Percentiles rank a stretch among this genome's conserved stretches.
These are phyloP conservation scores for Xylaria sp. DNA, from an alignment of 2,329 filamentous ascomycete genomes.

Conservation along the genomic window DNA sequence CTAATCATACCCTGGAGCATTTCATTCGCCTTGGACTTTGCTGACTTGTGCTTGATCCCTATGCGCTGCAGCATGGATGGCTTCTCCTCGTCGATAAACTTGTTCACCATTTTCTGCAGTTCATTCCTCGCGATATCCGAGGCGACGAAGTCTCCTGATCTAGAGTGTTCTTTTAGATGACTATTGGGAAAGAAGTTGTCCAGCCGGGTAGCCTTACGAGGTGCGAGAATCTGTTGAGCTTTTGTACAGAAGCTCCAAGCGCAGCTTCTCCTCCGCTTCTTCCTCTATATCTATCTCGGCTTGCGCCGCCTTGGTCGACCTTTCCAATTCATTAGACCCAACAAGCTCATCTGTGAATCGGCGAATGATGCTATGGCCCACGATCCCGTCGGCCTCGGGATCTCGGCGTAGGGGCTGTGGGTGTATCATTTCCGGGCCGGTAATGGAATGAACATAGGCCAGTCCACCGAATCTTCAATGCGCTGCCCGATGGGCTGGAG, in stretches of 20 bases:
- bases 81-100: conserved; percentile 14
- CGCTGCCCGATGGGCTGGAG: too few relatives aligned
- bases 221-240: not conserved
- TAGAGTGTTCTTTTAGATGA: too few relatives aligned
- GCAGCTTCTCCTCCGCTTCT: conserved; percentile 3
- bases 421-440: too few relatives aligned
- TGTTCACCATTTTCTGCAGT: conserved; percentile 9
- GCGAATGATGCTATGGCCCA: conserved; percentile 12
- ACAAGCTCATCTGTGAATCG: conserved; percentile 16
- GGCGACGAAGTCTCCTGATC: conserved; percentile 15
- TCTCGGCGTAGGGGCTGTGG: too few relatives aligned
- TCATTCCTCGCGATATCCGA: conserved; percentile 13
- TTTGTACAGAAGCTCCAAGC: conserved; percentile 10
- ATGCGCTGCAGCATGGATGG: conserved; percentile 17
- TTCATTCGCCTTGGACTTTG: conserved; percentile 6
- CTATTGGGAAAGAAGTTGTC: too few relatives aligned
- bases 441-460: not conserved
- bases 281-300: conserved; percentile 14
- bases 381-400: not conserved
- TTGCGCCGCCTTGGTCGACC: conserved; percentile 19
- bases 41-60: conserved; percentile 10
- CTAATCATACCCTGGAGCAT: conserved; percentile 6
- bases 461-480: too few relatives aligned
- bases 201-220: too few relatives aligned
- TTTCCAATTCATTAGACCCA: conserved; percentile 16